These are phyloP conservation scores for Leccinum longicurvipes DNA, from an alignment of 768 basidiomycete genomes.

Conservation along the genomic window DNA sequence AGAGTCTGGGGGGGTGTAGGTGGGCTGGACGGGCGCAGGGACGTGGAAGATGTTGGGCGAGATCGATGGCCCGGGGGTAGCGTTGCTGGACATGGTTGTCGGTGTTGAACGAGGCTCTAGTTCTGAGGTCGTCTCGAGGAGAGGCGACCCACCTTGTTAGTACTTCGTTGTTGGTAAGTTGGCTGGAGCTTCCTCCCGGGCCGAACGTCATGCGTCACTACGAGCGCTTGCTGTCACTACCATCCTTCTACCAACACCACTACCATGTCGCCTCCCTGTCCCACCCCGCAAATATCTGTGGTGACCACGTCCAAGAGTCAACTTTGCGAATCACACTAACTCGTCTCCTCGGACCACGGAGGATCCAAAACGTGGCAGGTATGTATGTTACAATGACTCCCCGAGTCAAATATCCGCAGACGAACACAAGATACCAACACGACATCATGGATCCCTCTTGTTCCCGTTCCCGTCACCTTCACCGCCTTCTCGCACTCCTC, in stretches of 20 bases:
- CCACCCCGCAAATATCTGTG: no score
- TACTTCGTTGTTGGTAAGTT: no score
- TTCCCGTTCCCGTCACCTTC: background rate
- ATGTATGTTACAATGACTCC: background rate
- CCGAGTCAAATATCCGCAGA: background rate
- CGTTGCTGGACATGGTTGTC: slow-evolving; percentile 14
- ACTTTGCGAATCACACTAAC: background rate
- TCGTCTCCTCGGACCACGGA: no score
- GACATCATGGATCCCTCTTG: no score
- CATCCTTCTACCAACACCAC: no score
- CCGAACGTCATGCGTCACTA: no score
- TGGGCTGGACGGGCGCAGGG: slow-evolving; percentile 30
- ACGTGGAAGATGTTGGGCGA: slow-evolving; percentile 12
- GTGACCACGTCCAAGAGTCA: no score
- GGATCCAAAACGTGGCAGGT: background rate
- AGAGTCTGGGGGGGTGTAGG: slow-evolving; percentile 37
- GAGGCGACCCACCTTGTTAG: no score
- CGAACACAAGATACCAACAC: background rate
- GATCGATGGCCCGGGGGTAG: slow-evolving; percentile 6
- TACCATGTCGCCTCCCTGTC: no score
- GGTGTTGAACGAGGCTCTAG: background rate
- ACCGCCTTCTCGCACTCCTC: slow-evolving; percentile 27
- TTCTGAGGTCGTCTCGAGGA: background rate
- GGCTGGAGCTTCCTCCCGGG: background rate
- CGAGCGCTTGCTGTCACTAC: no score